Evolutionary conservation across 352 stramenopile genomes (phyloP), one percentile per base, ranked within the genome.

Genomic region (Phytopythium litorale): DNA sequence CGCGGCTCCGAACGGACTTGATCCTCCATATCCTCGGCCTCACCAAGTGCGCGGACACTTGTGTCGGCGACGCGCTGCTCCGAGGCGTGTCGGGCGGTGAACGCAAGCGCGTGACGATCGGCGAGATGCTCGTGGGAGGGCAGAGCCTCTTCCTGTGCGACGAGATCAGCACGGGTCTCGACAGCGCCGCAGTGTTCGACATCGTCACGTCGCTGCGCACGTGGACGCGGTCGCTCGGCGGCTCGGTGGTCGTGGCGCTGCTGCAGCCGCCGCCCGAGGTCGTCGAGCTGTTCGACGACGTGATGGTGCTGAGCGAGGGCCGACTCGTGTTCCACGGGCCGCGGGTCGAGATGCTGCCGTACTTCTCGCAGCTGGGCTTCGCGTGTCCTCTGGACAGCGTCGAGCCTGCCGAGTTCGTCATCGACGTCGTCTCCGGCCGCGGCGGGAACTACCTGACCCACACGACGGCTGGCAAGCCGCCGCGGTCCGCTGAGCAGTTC

Each of bases 261-360:
- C 45, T 69, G 16, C 68, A 75, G 38, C 68, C 68, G 1, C 70
- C 75, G 11, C 92, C 94, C 0, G 92, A 98, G 73, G 92, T 96
- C 12, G 90, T 97, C 18, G 84, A 87, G 48, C 67, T 97, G 13
- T 98, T 98, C 70, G 94, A 98, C 66, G 87, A 98, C 58, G 70
- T 98, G 13, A 81, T 97, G 42, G 65, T 98, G 40, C 62, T 98
- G 32, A 85, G 87, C 66, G 77, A 95, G 60, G 93, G 94, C 30
- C 70, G 80, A 32, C 63, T 98, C 40, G 81, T 98, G 32, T 98
- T 96, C 71, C 87, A 94, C 58, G 94, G 92, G 30, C 80, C 78
- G 18, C 61, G 72, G 21, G 71, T 60, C 15, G 67, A 75, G 43
- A 78, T 79, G 42, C 46, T 84, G 25, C 60, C 56, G 18, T 96